A percentile compares a stretch with the other conserved stretches of the same genome.
These are phyloP conservation scores for Vigna hirtella DNA, from an alignment of 306 rosid genomes.

Conservation along the genomic window DNA sequence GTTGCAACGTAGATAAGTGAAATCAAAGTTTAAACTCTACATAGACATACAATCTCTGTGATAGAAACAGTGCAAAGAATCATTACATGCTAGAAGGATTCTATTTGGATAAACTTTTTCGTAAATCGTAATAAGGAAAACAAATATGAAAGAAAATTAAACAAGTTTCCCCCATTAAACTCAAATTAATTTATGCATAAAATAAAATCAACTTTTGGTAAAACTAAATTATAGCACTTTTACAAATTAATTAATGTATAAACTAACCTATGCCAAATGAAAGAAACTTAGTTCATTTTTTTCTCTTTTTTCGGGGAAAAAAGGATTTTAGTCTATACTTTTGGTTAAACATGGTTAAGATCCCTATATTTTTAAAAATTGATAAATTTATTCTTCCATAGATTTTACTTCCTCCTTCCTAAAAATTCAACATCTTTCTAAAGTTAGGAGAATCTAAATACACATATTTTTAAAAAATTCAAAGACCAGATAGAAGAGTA, in stretches of 20 bases:
- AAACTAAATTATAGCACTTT: no score
- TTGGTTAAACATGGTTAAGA: background rate
- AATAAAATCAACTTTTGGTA: no score
- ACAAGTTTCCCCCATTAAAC: background rate
- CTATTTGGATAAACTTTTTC: background rate
- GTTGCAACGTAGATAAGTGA: slow-evolving; percentile 11
- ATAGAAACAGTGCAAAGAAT: background rate
- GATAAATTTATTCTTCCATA: background rate
- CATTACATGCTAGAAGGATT: no score
- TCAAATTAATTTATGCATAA: background rate
- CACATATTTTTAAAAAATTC: no score
- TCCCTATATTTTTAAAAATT: background rate
- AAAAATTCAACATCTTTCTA: background rate
- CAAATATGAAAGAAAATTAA: no score
- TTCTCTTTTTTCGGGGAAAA: no score
- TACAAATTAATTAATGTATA: no score
- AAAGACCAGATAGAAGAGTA: background rate
- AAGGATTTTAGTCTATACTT: background rate
- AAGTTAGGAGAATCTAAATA: background rate
- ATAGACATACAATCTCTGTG: background rate
- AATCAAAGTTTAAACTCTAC: background rate
- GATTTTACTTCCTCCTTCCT: no score
- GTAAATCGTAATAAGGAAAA: background rate
- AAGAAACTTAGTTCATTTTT: no score
- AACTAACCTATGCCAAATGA: no score